Evolutionary conservation across 164 flowering plant genomes (phyloP).

Genomic region (Piper betle): DNA sequence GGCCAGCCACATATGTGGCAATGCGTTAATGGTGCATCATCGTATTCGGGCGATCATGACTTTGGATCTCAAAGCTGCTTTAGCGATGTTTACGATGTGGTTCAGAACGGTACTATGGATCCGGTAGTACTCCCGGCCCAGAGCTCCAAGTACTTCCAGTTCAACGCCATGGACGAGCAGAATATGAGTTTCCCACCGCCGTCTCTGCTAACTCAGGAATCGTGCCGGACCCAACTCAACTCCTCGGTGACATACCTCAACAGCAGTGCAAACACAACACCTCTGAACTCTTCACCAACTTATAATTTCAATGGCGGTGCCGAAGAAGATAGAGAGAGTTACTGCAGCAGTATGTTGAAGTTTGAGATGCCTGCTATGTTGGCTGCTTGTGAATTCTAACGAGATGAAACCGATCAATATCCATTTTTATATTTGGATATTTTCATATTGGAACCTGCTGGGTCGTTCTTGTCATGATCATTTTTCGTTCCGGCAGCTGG

Average conservation of each 20-base stretch:
- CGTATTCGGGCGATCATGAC: constrained; percentile 8
- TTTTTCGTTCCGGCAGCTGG: no score
- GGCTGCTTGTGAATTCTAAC: constrained; percentile 36
- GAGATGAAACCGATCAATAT: constrained; percentile 5
- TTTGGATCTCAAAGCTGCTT: constrained; percentile 12
- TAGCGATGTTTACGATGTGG: constrained; percentile 4
- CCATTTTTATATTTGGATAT: no score
- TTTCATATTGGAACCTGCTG: no score
- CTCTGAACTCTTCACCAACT: constrained; percentile 46
- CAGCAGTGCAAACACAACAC: constrained; percentile 34
- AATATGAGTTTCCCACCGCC: constrained; percentile 24
- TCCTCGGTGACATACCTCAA: constrained; percentile 28
- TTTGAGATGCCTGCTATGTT: constrained; percentile 42
- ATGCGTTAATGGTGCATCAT: constrained; percentile 11
- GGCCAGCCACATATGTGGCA: constrained; percentile 23
- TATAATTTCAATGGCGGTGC: constrained; percentile 18
- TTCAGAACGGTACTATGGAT: constrained; percentile 12
- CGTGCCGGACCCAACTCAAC: constrained; percentile 43
- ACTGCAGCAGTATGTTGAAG: constrained; percentile 39
- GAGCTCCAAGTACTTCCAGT: constrained; percentile 14
- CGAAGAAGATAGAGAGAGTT: constrained; percentile 53
- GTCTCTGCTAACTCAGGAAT: constrained; percentile 43
- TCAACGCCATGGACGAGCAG: constrained; percentile 14
- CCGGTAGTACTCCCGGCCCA: constrained; percentile 16
- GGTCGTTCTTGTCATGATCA: no score